Base-by-base conservation (phyloP, 495 filamentous ascomycete species). In the Massariosphaeria phaeospora region DNA sequence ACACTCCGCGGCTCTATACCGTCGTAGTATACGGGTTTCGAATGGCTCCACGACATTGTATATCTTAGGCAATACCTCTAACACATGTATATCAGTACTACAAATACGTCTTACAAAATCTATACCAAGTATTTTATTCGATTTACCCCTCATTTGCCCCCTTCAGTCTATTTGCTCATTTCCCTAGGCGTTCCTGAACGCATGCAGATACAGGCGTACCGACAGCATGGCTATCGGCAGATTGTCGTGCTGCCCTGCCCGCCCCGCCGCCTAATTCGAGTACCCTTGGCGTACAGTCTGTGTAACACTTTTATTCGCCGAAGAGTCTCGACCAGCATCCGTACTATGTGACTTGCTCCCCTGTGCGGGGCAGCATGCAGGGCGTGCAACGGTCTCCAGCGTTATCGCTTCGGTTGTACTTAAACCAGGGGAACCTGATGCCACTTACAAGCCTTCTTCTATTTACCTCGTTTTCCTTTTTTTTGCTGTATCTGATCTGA, bases 121-220 rank as follows among this genome's bases (percentile, higher is more conserved):
- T 21, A 18, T 40, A n/a, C 6, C 20, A 40, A 21, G 6, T 21
- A 21, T 21, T 40, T 40, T 40, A 21, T n/a, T 13, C 4, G 17
- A 49, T 12, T 40, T 26, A 38, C 23, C 33, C 31, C 47, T 40
- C 47, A 39, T 50, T 15, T n/a, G 13, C 3, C 35, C 3, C 7
- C 11, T 23, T n/a, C 8, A 3, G 9, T 6, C 23, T 31, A 40
- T 40, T 40, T 27, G 17, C 20, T 44, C 5, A 8, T 23, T 2
- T 13, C 13, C 2, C 30, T 25, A 4, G 21, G 17, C n/a, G 6
- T 12, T 24, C 11, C 24, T 13, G 25, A 17, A 29, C 7, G n/a
- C 23, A 13, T 54, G 51, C 41, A 36, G 25, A 46, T 47, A 31
- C 29, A 35, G 27, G 27, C 40, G 40, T 45, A 43, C 18, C 51